phyloP scores from a whole-genome alignment of 768 basidiomycete species.

The Neoboletus brunneissimus region DNA sequence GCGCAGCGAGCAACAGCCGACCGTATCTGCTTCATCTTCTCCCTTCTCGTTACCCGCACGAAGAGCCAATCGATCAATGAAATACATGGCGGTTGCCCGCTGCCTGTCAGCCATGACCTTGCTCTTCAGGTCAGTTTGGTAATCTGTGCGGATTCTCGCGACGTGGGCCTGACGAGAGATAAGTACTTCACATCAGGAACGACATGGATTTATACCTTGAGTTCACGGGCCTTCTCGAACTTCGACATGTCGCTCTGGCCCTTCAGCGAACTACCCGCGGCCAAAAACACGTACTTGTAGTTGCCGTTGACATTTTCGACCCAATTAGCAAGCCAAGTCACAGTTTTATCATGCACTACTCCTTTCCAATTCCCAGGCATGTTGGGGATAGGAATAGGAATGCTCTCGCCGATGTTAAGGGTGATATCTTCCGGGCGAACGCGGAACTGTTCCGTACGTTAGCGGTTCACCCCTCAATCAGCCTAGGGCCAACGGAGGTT shows the following conservation, averaged over 20 bases:
- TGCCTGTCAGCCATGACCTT: constrained; percentile 95
- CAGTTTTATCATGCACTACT: constrained; percentile 88
- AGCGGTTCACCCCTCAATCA: constrained; percentile 4
- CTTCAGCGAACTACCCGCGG: constrained; percentile 96
- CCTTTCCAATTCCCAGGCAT: constrained; percentile 90
- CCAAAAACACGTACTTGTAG: constrained; percentile 96
- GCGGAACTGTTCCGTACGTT: constrained; percentile 54
- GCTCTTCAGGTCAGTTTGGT: constrained; percentile 75
- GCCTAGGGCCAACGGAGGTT: background rate
- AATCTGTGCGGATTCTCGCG: constrained; percentile 87
- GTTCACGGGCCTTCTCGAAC: constrained; percentile 95
- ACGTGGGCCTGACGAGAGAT: constrained; percentile 67
- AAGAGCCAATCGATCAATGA: constrained; percentile 95
- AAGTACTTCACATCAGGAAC: background rate
- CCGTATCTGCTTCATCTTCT: constrained; percentile 98
- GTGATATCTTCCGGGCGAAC: constrained; percentile 94
- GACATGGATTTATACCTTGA: constrained; percentile 60
- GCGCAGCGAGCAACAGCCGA: constrained; percentile 96
- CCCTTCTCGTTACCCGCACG: constrained; percentile 99
- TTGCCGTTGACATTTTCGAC: constrained; percentile 96
- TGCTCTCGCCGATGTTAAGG: constrained; percentile 83
- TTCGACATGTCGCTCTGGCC: constrained; percentile 97
- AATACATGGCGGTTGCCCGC: constrained; percentile 98
- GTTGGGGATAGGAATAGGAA: constrained; percentile 80
- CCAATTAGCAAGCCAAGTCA: constrained; percentile 99